These are phyloP conservation scores for Nothophoma quercina DNA, from an alignment of 2,329 filamentous ascomycete species.

Conservation along the genomic window DNA sequence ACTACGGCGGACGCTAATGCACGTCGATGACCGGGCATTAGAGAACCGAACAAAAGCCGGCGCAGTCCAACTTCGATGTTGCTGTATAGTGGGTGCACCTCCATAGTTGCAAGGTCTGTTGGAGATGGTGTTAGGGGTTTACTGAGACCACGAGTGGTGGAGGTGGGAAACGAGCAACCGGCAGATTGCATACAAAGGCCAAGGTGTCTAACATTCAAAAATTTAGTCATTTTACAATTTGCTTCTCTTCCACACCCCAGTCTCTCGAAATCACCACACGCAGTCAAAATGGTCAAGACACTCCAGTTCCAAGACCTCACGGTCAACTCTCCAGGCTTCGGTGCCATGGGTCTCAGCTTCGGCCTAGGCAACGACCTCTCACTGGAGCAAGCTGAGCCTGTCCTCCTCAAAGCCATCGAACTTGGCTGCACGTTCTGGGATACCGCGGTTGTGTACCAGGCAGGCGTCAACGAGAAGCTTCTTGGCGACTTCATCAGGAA, in stretches of 20 bases:
- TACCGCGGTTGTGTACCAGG: conserved; percentile 36
- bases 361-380: conserved; percentile 55
- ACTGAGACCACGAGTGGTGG: too few relatives aligned
- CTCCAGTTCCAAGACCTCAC: conserved; percentile 33
- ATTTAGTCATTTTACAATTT: too few relatives aligned
- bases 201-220: too few relatives aligned
- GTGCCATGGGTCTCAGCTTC: conserved; percentile 61
- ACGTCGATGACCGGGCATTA: neutral
- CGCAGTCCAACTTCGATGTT: neutral
- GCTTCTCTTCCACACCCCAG: too few relatives aligned
- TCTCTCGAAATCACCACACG: too few relatives aligned
- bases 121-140: neutral
- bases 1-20: conserved; percentile 4
- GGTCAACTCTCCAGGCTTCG: conserved; percentile 61
- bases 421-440: conserved; percentile 63
- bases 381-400: conserved; percentile 57
- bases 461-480: conserved; percentile 39
- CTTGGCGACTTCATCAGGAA: conserved; percentile 39
- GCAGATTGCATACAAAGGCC: neutral
- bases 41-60: conserved; percentile 4
- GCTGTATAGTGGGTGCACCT: neutral
- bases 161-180: too few relatives aligned
- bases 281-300: conserved; percentile 29
- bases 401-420: conserved; percentile 59
- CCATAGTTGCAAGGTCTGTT: neutral